These are phyloP conservation scores for Chenopodium quinoa DNA, from an alignment of 148 eudicot genomes.

Conservation along the genomic window DNA sequence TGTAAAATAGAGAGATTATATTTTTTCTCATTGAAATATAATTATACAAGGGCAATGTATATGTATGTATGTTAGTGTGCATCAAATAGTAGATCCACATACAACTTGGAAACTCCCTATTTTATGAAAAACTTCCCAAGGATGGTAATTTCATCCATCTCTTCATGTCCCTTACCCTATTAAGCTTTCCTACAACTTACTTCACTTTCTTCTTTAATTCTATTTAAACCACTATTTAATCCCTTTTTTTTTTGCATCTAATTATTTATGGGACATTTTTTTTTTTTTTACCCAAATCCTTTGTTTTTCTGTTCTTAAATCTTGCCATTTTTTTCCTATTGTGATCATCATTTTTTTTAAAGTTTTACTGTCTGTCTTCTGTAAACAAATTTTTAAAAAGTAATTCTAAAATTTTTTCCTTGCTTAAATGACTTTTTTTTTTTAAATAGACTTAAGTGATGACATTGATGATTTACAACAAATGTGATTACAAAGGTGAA, in stretches of 20 bases:
- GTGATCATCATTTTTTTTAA: neutral
- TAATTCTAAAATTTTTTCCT: neutral
- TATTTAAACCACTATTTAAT: neutral
- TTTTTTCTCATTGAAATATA: too few relatives aligned
- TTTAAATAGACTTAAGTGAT: neutral
- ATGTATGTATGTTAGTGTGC: conserved; percentile 2
- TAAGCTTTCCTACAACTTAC: conserved; percentile 31
- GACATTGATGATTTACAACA: neutral
- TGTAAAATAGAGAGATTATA: too few relatives aligned
- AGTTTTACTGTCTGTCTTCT: neutral
- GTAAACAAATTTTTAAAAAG: neutral
- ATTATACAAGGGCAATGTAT: neutral
- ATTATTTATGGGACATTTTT: conserved; percentile 3
- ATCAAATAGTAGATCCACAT: conserved; percentile 17
- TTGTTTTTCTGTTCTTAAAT: conserved; percentile 10
- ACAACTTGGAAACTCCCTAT: conserved; percentile 23
- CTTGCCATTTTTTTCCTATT: conserved; percentile 14
- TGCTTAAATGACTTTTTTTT: neutral
- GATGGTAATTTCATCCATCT: conserved; percentile 16
- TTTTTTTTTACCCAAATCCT: neutral
- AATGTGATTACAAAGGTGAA: too few relatives aligned
- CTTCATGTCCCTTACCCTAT: conserved; percentile 39
- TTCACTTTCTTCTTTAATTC: conserved; percentile 20
- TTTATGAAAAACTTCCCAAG: conserved; percentile 20
- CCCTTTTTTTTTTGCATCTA: conserved; percentile 13